Percentiles rank a stretch among this genome's conserved stretches.
phyloP scores from a whole-genome alignment of 306 rosid species.

The Cyclanthera cordifolia region DNA sequence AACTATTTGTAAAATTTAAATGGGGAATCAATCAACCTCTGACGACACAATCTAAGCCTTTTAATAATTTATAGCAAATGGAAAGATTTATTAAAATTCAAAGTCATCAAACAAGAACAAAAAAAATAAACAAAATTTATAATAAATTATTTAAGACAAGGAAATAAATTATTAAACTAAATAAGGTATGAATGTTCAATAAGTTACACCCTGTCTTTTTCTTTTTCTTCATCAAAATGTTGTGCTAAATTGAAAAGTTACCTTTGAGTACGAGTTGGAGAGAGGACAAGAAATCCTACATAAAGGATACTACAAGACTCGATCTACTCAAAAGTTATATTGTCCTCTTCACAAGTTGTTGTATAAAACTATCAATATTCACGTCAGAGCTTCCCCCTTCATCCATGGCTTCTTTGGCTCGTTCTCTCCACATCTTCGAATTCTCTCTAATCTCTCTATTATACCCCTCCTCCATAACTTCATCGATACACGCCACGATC shows the following conservation, averaged over 20 bases:
- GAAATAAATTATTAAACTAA: background rate
- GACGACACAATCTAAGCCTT: background rate
- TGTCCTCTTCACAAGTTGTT: background rate
- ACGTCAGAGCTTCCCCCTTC: background rate
- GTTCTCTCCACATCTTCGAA: background rate
- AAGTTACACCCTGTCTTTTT: background rate
- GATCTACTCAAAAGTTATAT: background rate
- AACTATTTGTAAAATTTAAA: no score
- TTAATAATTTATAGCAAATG: background rate
- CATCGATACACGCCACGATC: constrained; percentile 1
- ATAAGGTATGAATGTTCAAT: background rate
- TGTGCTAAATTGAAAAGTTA: no score
- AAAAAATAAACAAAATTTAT: background rate
- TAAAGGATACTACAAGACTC: no score
- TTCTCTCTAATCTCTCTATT: background rate
- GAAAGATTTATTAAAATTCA: background rate
- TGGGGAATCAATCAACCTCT: background rate
- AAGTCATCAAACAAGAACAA: background rate
- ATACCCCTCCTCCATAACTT: constrained; percentile 19
- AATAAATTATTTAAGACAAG: background rate
- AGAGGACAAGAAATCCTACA: no score
- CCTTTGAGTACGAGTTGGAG: no score
- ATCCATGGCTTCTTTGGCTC: background rate
- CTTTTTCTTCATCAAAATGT: background rate
- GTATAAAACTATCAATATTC: background rate